Percentiles rank a stretch among this genome's conserved stretches.
Conservation (phyloP, 352 stramenopile species). For the Globisporangium alternatum region DNA sequence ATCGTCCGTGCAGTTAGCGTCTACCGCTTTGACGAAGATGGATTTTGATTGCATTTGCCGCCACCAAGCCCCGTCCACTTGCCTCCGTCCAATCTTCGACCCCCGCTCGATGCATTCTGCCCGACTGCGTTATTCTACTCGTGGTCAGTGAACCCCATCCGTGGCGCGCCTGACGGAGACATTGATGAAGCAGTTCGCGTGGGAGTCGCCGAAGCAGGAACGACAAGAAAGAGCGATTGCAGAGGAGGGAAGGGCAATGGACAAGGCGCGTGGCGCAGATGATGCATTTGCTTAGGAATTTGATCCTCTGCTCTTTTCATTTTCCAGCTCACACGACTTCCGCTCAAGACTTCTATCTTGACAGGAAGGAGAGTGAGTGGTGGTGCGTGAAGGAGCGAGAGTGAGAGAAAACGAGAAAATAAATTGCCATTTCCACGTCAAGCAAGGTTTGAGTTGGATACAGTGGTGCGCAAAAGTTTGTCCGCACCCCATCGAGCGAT, state of each 20-base stretch:
- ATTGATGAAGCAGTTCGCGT: background rate
- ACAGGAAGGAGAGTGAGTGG: background rate
- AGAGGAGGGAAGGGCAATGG: background rate
- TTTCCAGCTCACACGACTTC: background rate
- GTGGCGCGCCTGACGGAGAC: background rate
- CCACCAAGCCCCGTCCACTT: background rate
- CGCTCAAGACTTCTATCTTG: background rate
- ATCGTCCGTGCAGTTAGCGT: constrained; percentile 11
- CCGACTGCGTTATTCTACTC: background rate
- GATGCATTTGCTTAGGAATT: background rate
- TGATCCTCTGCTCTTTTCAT: background rate
- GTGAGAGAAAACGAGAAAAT: background rate
- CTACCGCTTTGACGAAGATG: constrained; percentile 7
- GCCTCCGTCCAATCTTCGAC: background rate
- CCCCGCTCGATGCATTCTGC: background rate
- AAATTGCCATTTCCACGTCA: constrained; percentile 1
- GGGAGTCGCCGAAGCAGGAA: background rate
- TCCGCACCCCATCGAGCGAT: too few relatives aligned
- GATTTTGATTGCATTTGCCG: constrained; percentile 11
- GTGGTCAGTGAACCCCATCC: background rate
- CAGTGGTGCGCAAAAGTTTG: too few relatives aligned
- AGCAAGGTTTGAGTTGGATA: background rate
- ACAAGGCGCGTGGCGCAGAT: background rate
- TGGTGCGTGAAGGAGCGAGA: background rate
- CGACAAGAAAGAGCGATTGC: background rate